These are phyloP conservation scores for Nematocida ausubeli DNA, from an alignment of 371 early-diverging fungal species.

Conservation along the genomic window DNA sequence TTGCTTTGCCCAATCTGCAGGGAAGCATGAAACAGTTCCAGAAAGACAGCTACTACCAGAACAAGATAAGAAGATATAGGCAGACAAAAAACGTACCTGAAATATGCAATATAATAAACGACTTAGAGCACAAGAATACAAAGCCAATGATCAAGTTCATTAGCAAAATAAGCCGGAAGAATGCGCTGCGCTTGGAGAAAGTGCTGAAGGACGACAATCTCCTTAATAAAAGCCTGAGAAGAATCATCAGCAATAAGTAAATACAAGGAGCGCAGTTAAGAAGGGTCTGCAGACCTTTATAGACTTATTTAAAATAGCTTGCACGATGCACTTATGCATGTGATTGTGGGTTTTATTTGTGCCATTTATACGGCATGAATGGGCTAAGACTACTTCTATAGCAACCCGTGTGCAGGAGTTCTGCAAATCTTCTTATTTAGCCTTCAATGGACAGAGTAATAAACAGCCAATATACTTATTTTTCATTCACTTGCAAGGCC, in stretches of 20 bases:
- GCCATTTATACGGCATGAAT: no score
- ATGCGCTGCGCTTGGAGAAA: conserved; percentile 1
- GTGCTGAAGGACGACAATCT: not conserved
- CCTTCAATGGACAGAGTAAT: no score
- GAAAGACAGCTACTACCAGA: conserved; percentile 17
- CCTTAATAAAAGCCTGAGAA: not conserved
- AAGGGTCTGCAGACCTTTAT: not conserved
- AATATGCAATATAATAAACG: not conserved
- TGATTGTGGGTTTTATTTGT: no score
- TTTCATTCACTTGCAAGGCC: no score
- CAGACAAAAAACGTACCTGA: conserved; percentile 12
- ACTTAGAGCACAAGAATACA: not conserved
- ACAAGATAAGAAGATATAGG: not conserved
- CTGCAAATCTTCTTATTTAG: no score
- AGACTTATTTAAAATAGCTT: no score
- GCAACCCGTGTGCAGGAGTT: no score
- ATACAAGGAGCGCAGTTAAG: not conserved
- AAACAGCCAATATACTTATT: no score
- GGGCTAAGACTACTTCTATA: no score
- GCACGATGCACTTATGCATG: no score
- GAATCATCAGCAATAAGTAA: not conserved
- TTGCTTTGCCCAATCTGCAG: not conserved
- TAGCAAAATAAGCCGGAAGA: conserved; percentile 17
- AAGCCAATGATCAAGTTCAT: conserved; percentile 12
- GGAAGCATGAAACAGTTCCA: conserved; percentile 26